Base-by-base conservation (phyloP, 352 stramenopile species). In the Peronospora destructor region DNA sequence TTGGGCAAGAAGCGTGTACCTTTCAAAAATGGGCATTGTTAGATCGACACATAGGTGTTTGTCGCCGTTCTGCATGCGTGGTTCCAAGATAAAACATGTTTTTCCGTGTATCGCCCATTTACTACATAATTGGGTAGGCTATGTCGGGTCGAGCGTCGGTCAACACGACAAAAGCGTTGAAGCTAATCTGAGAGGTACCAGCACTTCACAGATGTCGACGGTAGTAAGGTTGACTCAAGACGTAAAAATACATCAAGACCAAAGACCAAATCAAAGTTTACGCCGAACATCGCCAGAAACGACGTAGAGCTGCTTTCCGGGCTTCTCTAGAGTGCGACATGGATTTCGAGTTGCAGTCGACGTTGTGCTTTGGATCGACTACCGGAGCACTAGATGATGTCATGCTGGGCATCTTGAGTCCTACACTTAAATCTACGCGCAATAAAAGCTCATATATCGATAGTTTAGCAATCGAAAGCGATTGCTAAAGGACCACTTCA, bases 331-430 rank as follows among this genome's bases (percentile, higher is more conserved):
- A 7, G 12, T 33, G 41, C n/a, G n/a, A 21, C 3, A 21, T 21
- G 3, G 1, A 21, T 21, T 21, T 11, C 2, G 38, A 63, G 5
- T 48, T 74, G 17, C 65, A 60, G 6, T 57, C 49, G 14, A 51
- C 71, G 16, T 37, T 74, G 10, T 67, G 53, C 13, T 54, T 68
- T 28, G 65, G 65, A 17, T 55, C 43, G 8, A 71, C 45, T 13
- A 53, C 42, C n/a, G 54, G 61, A 12, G 53, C 44, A 12, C 44
- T 77, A n/a, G 56, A 77, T 38, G 68, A 77, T 40, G 48, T 73
- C 10, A 72, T 77, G 61, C 56, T 65, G 6, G 68, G 68, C 14
- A 57, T 71, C 19, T 32, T 72, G 21, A 64, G 56, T 21, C 61
- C 57, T 10, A 70, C 61, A 5, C 32, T 68, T 4, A 58, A 77